Evolutionary conservation across 108 stramenopile genomes (phyloP).

Genomic region (Nannochloropsis oceanica): DNA sequence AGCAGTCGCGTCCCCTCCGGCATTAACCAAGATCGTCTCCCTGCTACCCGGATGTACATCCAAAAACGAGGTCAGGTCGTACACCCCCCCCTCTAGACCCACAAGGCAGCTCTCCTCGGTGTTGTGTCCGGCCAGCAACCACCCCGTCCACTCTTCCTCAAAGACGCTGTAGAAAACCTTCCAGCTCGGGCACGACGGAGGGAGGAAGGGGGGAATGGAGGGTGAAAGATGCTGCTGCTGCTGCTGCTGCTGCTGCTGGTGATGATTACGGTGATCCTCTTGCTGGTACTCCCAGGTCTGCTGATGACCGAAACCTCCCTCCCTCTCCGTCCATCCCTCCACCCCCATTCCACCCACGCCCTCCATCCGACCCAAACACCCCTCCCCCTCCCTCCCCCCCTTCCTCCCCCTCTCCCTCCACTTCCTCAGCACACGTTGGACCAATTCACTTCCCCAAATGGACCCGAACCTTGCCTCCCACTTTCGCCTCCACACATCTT

Average conservation of each 20-base stretch:
- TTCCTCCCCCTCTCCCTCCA: neutral
- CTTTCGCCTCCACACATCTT: neutral
- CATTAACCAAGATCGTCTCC: slow-evolving; percentile 72
- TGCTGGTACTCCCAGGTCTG: too few species aligned
- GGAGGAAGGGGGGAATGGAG: neutral
- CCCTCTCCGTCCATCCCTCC: too few species aligned
- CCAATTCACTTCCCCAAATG: neutral
- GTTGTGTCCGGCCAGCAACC: slow-evolving; percentile 22
- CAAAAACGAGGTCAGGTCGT: slow-evolving; percentile 74
- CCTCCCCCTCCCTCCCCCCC: neutral
- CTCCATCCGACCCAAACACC: too few species aligned
- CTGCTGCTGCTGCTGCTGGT: too few species aligned
- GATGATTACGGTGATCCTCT: too few species aligned
- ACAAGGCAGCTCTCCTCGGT: slow-evolving; percentile 45
- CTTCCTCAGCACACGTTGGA: neutral
- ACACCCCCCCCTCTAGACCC: slow-evolving; percentile 68
- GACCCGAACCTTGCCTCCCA: neutral
- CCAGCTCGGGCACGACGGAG: slow-evolving; percentile 10
- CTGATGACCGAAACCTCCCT: too few species aligned
- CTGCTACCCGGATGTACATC: slow-evolving; percentile 70
- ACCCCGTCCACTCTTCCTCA: slow-evolving; percentile 16
- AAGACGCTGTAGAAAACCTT: slow-evolving; percentile 20
- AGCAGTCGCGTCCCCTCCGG: slow-evolving; percentile 64
- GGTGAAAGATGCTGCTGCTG: neutral
- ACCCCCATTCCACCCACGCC: too few species aligned